Conservation (phyloP, 805 yeast species). For the Teunomyces stri region DNA sequence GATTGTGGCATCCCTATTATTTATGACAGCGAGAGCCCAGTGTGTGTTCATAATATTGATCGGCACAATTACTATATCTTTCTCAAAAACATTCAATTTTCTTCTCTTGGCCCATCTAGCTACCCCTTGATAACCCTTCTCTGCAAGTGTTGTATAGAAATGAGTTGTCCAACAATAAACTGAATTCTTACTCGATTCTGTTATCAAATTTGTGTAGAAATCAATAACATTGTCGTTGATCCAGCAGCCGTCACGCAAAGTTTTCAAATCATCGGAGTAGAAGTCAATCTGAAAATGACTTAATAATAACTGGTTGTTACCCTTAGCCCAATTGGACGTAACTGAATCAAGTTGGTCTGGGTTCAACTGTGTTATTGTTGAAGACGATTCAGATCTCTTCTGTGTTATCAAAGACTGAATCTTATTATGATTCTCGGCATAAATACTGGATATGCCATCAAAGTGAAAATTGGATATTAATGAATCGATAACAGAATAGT, state of each 20-base stretch:
- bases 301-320: slow-evolving; percentile 23
- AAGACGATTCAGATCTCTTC: slow-evolving; percentile 3
- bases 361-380: slow-evolving; percentile 20
- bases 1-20: slow-evolving; percentile 57
- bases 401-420: slow-evolving; percentile 4
- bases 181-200: slow-evolving; percentile 34
- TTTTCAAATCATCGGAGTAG: slow-evolving; percentile 61
- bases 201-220: slow-evolving; percentile 60
- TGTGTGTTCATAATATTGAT: slow-evolving; percentile 82
- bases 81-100: slow-evolving; percentile 59
- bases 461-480: slow-evolving; percentile 12
- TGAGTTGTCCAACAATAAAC: slow-evolving; percentile 83
- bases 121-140: slow-evolving; percentile 78
- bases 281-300: slow-evolving; percentile 55
- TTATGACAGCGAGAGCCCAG: slow-evolving; percentile 86
- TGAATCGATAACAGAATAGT: slow-evolving; percentile 25
- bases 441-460: slow-evolving; percentile 9
- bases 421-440: slow-evolving; percentile 11
- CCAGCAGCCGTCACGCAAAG: slow-evolving; percentile 75
- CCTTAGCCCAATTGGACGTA: slow-evolving; percentile 29
- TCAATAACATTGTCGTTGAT: slow-evolving; percentile 90
- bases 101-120: slow-evolving; percentile 81
- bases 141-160: slow-evolving; percentile 70
- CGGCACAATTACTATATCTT: slow-evolving; percentile 74
- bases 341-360: slow-evolving; percentile 31